A percentile compares a stretch with the other conserved stretches of the same genome.
phyloP scores from a whole-genome alignment of 2,329 filamentous ascomycete genomes.

The Mycosphaerella sp. region DNA sequence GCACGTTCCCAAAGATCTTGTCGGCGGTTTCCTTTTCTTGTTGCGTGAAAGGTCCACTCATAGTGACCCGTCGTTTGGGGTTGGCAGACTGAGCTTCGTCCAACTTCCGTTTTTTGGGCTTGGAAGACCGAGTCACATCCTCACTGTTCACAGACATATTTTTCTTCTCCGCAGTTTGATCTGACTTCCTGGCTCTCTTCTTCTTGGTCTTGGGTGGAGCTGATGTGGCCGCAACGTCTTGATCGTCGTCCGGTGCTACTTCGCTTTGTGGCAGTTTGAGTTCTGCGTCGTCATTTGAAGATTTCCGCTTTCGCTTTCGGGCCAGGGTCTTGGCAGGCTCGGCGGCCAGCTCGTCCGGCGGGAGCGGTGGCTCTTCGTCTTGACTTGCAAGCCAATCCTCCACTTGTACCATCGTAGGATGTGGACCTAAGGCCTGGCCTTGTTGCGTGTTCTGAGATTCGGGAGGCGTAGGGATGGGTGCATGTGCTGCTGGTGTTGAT shows the following conservation, averaged over 20 bases:
- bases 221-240: slow-evolving; percentile 1
- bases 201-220: slow-evolving; percentile 4
- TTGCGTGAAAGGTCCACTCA: slow-evolving; percentile 15
- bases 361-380: slow-evolving; percentile 9
- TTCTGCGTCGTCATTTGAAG: slow-evolving; percentile 18
- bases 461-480: slow-evolving; percentile 8
- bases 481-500: not conserved
- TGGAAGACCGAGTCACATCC: not conserved
- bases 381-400: slow-evolving; percentile 11
- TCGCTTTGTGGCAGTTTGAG: slow-evolving; percentile 1
- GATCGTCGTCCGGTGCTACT: slow-evolving; percentile 7
- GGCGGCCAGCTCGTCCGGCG: not conserved
- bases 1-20: slow-evolving; percentile 23
- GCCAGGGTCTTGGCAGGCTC: slow-evolving; percentile 1
- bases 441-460: slow-evolving; percentile 1
- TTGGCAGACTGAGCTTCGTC: not conserved
- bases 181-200: slow-evolving; percentile 6
- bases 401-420: slow-evolving; percentile 5
- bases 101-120: slow-evolving; percentile 5
- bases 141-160: not conserved
- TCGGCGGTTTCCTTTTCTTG: slow-evolving; percentile 28
- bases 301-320: slow-evolving; percentile 16
- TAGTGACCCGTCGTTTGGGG: slow-evolving; percentile 2
- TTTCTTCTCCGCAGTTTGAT: not conserved
- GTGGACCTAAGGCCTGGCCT: not conserved